A percentile compares a stretch with the other conserved stretches of the same genome.
Evolutionary conservation across 2,329 filamentous ascomycete genomes (phyloP).

Genomic region (Aspergillus ochraceoroseus): DNA sequence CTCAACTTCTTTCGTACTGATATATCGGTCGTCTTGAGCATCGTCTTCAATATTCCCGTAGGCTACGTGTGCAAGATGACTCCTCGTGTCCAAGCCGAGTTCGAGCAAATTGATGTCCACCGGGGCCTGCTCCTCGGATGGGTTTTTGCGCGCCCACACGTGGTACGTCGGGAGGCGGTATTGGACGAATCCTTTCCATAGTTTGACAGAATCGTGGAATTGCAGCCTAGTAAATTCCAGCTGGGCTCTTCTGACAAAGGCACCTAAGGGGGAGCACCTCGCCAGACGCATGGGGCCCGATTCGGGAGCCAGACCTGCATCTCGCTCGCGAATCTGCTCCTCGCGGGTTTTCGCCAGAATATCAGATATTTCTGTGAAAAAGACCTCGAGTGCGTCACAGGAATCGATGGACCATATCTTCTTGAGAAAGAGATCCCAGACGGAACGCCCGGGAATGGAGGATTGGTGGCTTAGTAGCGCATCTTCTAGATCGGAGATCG

Average conservation of each 20-base stretch:
- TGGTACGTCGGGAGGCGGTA: slow-evolving; percentile 72
- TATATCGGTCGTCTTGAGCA: slow-evolving; percentile 40
- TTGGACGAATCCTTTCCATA: slow-evolving; percentile 78
- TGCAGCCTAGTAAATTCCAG: slow-evolving; percentile 75
- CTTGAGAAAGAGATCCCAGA: slow-evolving; percentile 82
- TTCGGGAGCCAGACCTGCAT: slow-evolving; percentile 49
- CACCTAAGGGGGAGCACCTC: slow-evolving; percentile 71
- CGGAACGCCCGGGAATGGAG: slow-evolving; percentile 64
- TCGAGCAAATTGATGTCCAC: slow-evolving; percentile 60
- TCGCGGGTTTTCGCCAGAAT: slow-evolving; percentile 61
- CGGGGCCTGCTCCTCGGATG: slow-evolving; percentile 44
- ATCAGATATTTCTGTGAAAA: slow-evolving; percentile 59
- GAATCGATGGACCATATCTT: slow-evolving; percentile 81
- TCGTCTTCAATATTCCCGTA: slow-evolving; percentile 48
- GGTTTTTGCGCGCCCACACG: slow-evolving; percentile 54
- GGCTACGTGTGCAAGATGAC: slow-evolving; percentile 47
- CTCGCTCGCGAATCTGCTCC: slow-evolving; percentile 54
- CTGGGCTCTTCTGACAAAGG: slow-evolving; percentile 69
- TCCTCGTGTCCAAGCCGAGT: slow-evolving; percentile 52
- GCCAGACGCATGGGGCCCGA: slow-evolving; percentile 58
- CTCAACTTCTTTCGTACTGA: slow-evolving; percentile 76
- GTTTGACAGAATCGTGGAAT: slow-evolving; percentile 69
- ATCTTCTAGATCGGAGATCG: slow-evolving; percentile 47
- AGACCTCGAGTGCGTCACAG: slow-evolving; percentile 70
- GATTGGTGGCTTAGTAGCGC: slow-evolving; percentile 45